Evolutionary conservation across 768 basidiomycete genomes (phyloP), one percentile per base, ranked within the genome.

Genomic region (Inosperma sp.): DNA sequence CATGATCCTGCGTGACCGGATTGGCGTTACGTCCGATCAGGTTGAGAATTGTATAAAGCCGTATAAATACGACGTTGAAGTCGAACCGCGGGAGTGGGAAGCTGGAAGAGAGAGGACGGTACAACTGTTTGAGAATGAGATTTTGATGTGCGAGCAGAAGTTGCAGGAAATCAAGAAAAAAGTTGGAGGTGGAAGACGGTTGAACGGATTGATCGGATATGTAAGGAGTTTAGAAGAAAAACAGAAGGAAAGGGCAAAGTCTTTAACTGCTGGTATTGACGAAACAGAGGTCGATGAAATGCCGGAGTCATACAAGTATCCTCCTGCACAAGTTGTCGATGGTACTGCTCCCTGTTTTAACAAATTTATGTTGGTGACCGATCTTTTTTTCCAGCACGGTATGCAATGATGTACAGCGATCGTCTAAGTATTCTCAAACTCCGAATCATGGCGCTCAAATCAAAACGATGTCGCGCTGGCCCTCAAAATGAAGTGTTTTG

Each of bases 41-140:
- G 95, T 99, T 13, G 96, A 99, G 74, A 99, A 98, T 67, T 95
- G 92, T 68, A 97, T 99, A 76, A 99, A 99, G 70, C 96, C 95
- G 23, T 97, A 83, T 79, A 99, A 99, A 74, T 95, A 96, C 62
- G 95, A 98, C 62, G 85, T 98, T 22, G 96, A 99, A 64, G 87
- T 97, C 12, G 93, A 97, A 55, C 78, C 81, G 12, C 74, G 85
- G 34, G 96, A 99, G 66, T 99, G 96, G 96, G 89, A 91, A 59
- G 62, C 74, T 2, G 96, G 96, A 1, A 73, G 94, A 42, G 78
- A 77, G 58, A 74, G 81, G 43, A 81, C 91, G 1, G 78, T 91
- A 49, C 80, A 81, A 48, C 71, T 94, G 58, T 88, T 95, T 59
- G 86, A 91, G 69, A 82, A 81, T 61, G 96, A 99, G 76, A 71